Percentiles rank a stretch among this genome's conserved stretches.
phyloP scores from a whole-genome alignment of 2,329 filamentous ascomycete genomes.

The Epichloe uncinata region DNA sequence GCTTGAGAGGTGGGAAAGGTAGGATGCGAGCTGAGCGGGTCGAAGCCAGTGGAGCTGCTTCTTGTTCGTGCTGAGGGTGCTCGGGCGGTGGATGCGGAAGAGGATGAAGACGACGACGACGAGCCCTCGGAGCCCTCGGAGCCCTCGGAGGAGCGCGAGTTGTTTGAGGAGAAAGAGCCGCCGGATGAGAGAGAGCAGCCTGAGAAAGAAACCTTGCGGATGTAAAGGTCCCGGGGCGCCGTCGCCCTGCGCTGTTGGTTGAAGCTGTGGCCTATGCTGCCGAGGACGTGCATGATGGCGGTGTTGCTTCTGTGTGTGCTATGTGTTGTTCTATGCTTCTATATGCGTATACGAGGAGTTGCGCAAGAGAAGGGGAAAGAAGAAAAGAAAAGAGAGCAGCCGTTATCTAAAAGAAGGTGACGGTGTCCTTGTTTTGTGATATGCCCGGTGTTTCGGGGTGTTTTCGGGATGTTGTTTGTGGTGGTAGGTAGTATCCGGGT shows the following conservation, averaged over 20 bases:
- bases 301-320: slow-evolving; percentile 2
- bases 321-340: neutral
- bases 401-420: too few species aligned
- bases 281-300: slow-evolving; percentile 23
- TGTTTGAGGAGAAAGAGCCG: slow-evolving; percentile 26
- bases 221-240: slow-evolving; percentile 24
- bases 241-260: slow-evolving; percentile 22
- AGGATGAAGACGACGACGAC: slow-evolving; percentile 16
- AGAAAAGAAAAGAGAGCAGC: too few species aligned
- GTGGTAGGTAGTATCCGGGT: neutral
- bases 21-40: slow-evolving; percentile 22
- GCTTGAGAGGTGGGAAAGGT: slow-evolving; percentile 22
- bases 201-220: slow-evolving; percentile 28
- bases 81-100: slow-evolving; percentile 16
- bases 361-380: too few species aligned
- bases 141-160: slow-evolving; percentile 21
- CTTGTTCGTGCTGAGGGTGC: slow-evolving; percentile 11
- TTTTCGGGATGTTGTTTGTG: too few species aligned
- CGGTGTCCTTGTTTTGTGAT: neutral
- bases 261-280: slow-evolving; percentile 18
- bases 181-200: slow-evolving; percentile 25
- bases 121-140: slow-evolving; percentile 10
- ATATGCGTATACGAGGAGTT: too few species aligned
- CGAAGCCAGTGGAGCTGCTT: slow-evolving; percentile 15
- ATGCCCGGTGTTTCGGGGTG: too few species aligned